Evolutionary conservation across 768 basidiomycete genomes (phyloP).

Genomic region (Galerina marginata): DNA sequence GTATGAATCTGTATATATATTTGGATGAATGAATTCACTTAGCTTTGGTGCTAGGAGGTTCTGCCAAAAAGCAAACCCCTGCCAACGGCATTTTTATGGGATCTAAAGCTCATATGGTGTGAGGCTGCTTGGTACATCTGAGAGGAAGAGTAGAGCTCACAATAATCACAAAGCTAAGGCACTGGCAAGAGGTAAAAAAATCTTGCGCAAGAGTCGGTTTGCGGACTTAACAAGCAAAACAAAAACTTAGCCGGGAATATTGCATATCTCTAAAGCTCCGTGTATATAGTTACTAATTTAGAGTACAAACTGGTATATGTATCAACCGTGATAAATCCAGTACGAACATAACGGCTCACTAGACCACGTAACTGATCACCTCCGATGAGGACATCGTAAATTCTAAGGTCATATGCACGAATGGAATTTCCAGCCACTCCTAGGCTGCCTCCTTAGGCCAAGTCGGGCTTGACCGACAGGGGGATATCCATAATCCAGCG

Average conservation of each 20-base stretch:
- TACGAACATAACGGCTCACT: neutral
- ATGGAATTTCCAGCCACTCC: neutral
- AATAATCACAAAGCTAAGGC: neutral
- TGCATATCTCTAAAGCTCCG: neutral
- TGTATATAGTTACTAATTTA: conserved; percentile 1
- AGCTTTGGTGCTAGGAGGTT: too few species aligned
- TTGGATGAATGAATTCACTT: too few species aligned
- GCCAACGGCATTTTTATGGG: too few species aligned
- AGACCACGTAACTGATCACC: too few species aligned
- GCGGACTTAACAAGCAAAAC: neutral
- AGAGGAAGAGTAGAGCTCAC: neutral
- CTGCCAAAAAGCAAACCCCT: too few species aligned
- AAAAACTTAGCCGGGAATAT: neutral
- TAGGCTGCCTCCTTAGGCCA: conserved; percentile 1
- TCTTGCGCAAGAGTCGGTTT: neutral
- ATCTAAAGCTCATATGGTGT: too few species aligned
- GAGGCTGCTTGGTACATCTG: neutral
- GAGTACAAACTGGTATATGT: neutral
- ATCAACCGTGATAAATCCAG: conserved; percentile 3
- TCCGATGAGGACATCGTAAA: neutral
- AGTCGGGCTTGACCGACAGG: conserved; percentile 30
- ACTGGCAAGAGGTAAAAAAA: neutral
- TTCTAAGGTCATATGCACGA: neutral
- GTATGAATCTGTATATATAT: too few species aligned
- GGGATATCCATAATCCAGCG: conserved; percentile 63